phyloP scores from a whole-genome alignment of 176 grass and related monocot genomes.

The Pontederia paniculata region DNA sequence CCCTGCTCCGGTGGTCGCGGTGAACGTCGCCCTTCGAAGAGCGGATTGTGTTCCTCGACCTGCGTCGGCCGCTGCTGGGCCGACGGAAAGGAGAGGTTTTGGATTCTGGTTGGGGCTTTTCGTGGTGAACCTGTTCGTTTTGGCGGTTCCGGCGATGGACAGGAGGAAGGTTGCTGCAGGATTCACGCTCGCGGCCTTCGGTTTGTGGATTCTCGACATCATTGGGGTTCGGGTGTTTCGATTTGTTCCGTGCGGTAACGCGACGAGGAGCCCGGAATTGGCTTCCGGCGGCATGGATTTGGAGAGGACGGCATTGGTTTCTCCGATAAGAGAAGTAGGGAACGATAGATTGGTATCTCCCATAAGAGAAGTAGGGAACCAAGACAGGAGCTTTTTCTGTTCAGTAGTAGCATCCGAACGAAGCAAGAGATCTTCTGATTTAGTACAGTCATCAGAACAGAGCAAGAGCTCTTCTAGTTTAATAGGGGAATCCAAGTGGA shows the following conservation, averaged over 20 bases:
- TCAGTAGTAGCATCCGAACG: background rate
- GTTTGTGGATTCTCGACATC: slow-evolving; percentile 39
- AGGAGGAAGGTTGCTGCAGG: slow-evolving; percentile 35
- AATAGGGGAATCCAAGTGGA: background rate
- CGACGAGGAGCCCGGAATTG: background rate
- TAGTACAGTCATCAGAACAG: too few species aligned
- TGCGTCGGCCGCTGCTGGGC: background rate
- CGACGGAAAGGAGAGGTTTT: slow-evolving; percentile 10
- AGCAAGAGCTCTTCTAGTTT: too few species aligned
- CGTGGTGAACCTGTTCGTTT: slow-evolving; percentile 28
- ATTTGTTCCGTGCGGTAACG: slow-evolving; percentile 12
- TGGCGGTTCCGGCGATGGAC: slow-evolving; percentile 44
- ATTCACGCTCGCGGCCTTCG: slow-evolving; percentile 33
- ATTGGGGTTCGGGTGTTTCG: slow-evolving; percentile 6
- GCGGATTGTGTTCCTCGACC: too few species aligned
- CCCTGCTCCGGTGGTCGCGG: slow-evolving; percentile 6
- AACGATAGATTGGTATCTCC: slow-evolving; percentile 14
- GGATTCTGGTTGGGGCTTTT: slow-evolving; percentile 25
- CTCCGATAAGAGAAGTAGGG: slow-evolving; percentile 36
- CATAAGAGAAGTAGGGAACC: background rate
- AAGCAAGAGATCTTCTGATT: too few species aligned
- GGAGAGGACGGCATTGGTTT: slow-evolving; percentile 22
- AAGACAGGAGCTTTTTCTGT: background rate
- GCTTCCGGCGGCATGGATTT: slow-evolving; percentile 6
- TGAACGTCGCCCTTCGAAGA: background rate